phyloP scores from a whole-genome alignment of 306 rosid genomes.

The Carpinus viminea region DNA sequence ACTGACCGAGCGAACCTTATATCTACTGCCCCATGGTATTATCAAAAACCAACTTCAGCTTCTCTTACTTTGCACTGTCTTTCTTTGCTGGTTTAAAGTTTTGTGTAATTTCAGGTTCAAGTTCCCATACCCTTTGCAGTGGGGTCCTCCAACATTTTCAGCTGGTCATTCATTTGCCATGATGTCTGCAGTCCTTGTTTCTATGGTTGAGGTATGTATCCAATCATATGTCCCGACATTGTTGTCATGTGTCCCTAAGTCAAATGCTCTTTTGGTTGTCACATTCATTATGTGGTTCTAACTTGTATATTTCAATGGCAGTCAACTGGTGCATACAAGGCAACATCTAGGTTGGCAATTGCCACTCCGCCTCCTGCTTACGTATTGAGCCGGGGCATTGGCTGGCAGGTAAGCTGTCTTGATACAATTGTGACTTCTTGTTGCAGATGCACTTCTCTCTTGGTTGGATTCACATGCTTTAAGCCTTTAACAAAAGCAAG shows the following conservation, averaged over 20 bases:
- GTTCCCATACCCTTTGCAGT: constrained; percentile 94
- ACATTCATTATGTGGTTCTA: constrained; percentile 17
- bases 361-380: constrained; percentile 99
- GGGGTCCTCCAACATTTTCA: constrained; percentile 99
- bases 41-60: constrained; percentile 5
- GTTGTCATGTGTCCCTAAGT: background rate
- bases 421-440: background rate
- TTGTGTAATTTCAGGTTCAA: constrained; percentile 63
- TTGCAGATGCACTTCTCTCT: background rate
- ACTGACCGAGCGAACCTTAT: constrained; percentile 86
- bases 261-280: background rate
- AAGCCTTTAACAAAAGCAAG: background rate
- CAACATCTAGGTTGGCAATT: constrained; percentile 89
- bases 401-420: constrained; percentile 81
- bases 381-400: constrained; percentile 96
- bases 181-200: constrained; percentile 94
- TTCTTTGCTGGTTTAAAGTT: constrained; percentile 19
- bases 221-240: background rate
- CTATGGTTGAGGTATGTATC: constrained; percentile 91
- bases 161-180: constrained; percentile 95
- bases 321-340: constrained; percentile 95
- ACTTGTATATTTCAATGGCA: constrained; percentile 32
- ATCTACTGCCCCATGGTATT: constrained; percentile 88
- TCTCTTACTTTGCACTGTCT: constrained; percentile 10
- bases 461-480: background rate